Conservation (phyloP, 257 asterid genomes). For the Linderniella brevidens region DNA sequence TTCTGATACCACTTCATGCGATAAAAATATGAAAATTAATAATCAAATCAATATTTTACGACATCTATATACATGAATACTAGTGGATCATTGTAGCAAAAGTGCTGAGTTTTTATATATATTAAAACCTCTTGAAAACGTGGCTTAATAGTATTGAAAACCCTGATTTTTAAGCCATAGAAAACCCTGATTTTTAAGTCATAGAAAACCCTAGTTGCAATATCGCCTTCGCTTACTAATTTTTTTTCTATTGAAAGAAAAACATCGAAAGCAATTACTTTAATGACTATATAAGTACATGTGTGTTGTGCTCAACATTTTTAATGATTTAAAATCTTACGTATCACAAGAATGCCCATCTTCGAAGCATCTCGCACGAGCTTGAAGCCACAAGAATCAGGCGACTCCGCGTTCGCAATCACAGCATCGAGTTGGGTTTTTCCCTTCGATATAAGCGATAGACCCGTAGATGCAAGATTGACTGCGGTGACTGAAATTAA, state of each 20-base stretch:
- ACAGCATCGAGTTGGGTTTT: conserved; percentile 18
- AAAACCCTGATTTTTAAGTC: too few relatives aligned
- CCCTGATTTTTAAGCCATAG: too few relatives aligned
- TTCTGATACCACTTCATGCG: background rate
- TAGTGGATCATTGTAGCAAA: too few relatives aligned
- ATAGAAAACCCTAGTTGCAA: too few relatives aligned
- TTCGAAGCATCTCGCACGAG: conserved; percentile 17
- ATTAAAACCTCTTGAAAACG: too few relatives aligned
- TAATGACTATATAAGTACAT: background rate
- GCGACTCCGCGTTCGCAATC: conserved; percentile 25
- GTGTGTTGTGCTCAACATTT: background rate
- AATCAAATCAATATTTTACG: background rate
- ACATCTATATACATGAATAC: too few relatives aligned
- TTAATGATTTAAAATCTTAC: conserved; percentile 9
- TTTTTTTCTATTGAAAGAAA: too few relatives aligned
- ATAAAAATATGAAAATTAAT: background rate
- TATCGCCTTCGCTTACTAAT: too few relatives aligned
- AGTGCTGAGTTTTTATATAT: too few relatives aligned
- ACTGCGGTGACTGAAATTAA: too few relatives aligned
- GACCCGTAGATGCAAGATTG: too few relatives aligned
- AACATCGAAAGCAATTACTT: background rate
- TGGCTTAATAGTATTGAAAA: too few relatives aligned
- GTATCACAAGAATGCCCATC: conserved; percentile 19
- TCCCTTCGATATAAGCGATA: conserved; percentile 3
- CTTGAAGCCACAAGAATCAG: conserved; percentile 22